phyloP scores from a whole-genome alignment of 2,329 filamentous ascomycete genomes.

The Anthostomella pinea region DNA sequence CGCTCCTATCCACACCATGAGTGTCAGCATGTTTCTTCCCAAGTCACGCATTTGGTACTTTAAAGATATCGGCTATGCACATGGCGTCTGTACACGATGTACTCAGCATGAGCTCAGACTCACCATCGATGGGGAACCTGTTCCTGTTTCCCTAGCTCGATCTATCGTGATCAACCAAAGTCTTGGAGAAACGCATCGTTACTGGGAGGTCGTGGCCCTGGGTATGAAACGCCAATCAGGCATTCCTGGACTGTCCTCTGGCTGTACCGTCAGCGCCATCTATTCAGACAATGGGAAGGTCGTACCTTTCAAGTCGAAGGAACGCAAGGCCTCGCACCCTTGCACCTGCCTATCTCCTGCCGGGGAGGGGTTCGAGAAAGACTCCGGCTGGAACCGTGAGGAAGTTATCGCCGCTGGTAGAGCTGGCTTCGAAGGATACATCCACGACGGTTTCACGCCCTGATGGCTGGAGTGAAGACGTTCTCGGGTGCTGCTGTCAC shows the following conservation, averaged over 20 bases:
- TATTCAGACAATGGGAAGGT: constrained; percentile 46
- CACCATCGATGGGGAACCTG: constrained; percentile 12
- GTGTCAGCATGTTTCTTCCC: constrained; percentile 51
- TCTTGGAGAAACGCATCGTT: constrained; percentile 31
- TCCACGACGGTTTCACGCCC: constrained; percentile 25
- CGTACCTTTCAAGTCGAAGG: constrained; percentile 44
- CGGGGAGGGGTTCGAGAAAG: constrained; percentile 41
- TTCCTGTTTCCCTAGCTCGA: constrained; percentile 8
- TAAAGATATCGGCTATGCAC: constrained; percentile 43
- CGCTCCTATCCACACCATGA: constrained; percentile 52
- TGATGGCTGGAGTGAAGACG: neutral
- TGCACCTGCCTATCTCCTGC: constrained; percentile 45
- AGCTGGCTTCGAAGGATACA: constrained; percentile 44
- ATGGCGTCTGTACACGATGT: constrained; percentile 42
- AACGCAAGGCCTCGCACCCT: constrained; percentile 44
- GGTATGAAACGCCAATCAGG: constrained; percentile 38
- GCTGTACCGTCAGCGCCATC: constrained; percentile 42
- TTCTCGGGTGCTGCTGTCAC: too few species aligned
- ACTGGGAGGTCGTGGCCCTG: constrained; percentile 37
- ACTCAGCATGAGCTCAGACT: constrained; percentile 26
- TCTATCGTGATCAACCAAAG: constrained; percentile 14
- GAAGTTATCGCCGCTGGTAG: constrained; percentile 39
- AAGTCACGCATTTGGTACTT: constrained; percentile 51
- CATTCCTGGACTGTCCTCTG: constrained; percentile 33
- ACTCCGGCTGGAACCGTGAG: constrained; percentile 39